phyloP scores from a whole-genome alignment of 139 green algal genomes.

The Parachlorella kessleri region DNA sequence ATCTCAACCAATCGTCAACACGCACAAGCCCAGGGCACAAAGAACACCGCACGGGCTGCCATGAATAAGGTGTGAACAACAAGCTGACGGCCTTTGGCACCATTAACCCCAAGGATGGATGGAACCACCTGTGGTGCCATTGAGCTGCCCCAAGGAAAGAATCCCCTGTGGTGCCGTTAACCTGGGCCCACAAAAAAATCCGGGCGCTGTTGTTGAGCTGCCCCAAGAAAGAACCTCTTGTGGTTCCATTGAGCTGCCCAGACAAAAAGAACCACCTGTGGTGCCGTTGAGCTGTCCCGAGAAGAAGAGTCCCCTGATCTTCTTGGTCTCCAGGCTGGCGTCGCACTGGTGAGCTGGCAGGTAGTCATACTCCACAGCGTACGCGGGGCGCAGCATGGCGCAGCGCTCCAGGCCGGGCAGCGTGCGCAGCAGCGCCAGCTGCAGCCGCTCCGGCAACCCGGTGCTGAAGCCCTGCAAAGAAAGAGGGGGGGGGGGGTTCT shows the following conservation, averaged over 20 bases:
- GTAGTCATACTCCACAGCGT: conserved; percentile 99
- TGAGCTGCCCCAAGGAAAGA: conserved; percentile 99
- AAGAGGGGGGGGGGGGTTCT: no score
- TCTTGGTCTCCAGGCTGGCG: conserved; percentile 91
- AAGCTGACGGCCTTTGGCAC: no score
- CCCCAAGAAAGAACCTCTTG: no score
- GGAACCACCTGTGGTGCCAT: conserved; percentile 88
- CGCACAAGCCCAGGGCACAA: no score
- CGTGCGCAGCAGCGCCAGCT: conserved; percentile 92
- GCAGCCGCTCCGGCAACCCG: conserved; percentile 89
- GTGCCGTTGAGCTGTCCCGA: conserved; percentile 98
- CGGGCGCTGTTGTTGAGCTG: conserved; percentile 91
- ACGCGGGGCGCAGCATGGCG: conserved; percentile 92
- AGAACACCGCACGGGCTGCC: no score
- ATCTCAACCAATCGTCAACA: not conserved
- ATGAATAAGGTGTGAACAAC: no score
- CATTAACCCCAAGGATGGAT: no score
- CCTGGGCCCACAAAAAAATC: conserved; percentile 96
- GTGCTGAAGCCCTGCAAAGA: conserved; percentile 89
- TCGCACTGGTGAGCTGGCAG: conserved; percentile 93
- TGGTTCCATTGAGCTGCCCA: no score
- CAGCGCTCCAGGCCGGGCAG: conserved; percentile 89
- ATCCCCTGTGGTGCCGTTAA: conserved; percentile 96
- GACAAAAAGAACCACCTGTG: conserved; percentile 60
- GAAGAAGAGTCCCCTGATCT: conserved; percentile 92